Evolutionary conservation across 2,329 filamentous ascomycete species (phyloP), one percentile per base, ranked within the genome.

Genomic region (Sclerotinia subarctica): DNA sequence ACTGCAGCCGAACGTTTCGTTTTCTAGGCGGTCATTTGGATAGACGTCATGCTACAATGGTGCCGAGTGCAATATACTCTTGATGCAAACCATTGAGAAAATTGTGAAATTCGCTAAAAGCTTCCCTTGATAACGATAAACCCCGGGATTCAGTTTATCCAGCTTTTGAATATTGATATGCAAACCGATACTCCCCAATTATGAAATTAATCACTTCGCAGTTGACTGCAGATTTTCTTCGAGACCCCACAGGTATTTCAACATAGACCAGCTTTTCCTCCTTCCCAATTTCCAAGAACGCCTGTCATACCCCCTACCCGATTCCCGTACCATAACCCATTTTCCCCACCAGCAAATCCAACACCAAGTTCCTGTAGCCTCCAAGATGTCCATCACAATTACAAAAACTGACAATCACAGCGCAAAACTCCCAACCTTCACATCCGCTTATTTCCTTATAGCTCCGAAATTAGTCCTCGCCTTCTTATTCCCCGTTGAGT

Each of bases 401-500:
- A 17, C n/a, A 6, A 42, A n/a, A 63, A 19, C 21, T 51, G 13
- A 57, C 46, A 53, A 38, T 21, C 67, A 49, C 35, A 64, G 35
- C 59, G 44, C 58, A 47, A 29, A 44, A 42, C 54, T 56, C 38
- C n/a, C 44, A 26, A 5, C 29, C 10, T 19, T 11, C 17, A 54
- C 32, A 52, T 29, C 63, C 32, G 29, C 46, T 58, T 70, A 76
- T 60, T 77, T 77, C 57, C 75, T 74, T 24, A 70, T 70, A 54
- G 70, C 73, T 0, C 76, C 74, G 67, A 76, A 77, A 65, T 74
- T 74, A 32, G 76, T 75, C 65, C 76, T 70, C 21, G 70, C 67
- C 62, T 78, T 78, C 73, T 77, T 78, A 26, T 51, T 51, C 15
- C 59, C 59, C 7, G n/a, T 49, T 5, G 58, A 64, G 68, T 84